phyloP scores from a whole-genome alignment of 2,329 filamentous ascomycete species.

The Alternaria sp. region DNA sequence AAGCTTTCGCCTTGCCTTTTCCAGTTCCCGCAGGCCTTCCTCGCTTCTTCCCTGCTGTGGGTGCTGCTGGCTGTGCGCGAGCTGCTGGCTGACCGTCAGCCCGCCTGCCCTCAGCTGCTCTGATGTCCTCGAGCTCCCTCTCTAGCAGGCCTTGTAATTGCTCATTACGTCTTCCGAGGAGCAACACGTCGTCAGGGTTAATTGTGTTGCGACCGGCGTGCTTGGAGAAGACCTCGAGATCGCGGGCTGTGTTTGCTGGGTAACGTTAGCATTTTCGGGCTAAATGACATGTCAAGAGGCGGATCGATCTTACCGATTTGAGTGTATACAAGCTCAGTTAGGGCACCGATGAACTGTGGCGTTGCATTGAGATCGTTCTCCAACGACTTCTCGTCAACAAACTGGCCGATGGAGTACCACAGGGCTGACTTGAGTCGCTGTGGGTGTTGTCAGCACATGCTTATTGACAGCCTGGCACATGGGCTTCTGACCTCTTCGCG shows the following conservation, averaged over 20 bases:
- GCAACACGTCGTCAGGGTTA: conserved; percentile 84
- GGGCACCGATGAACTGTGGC: conserved; percentile 81
- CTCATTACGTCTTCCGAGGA: conserved; percentile 86
- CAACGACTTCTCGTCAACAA: conserved; percentile 84
- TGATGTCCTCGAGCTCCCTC: conserved; percentile 67
- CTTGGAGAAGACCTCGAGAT: conserved; percentile 67
- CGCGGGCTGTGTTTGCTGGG: conserved; percentile 55
- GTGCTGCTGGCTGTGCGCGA: conserved; percentile 12
- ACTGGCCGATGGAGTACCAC: conserved; percentile 58
- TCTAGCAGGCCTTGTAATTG: conserved; percentile 80
- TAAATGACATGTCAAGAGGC: not conserved
- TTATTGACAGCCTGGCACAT: not conserved
- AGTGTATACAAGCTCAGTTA: conserved; percentile 84
- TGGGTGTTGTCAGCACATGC: conserved; percentile 5
- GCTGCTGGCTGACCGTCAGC: conserved; percentile 18
- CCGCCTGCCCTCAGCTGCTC: conserved; percentile 38
- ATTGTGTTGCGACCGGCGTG: conserved; percentile 85
- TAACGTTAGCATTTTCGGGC: conserved; percentile 2
- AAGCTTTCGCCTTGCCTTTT: conserved; percentile 31
- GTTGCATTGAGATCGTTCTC: conserved; percentile 82
- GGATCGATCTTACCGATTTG: conserved; percentile 72
- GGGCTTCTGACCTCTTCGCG: conserved; percentile 42
- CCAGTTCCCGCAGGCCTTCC: conserved; percentile 34
- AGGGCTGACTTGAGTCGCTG: conserved; percentile 59
- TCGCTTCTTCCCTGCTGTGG: conserved; percentile 24